These are phyloP conservation scores for Sclerotinia nivalis DNA, from an alignment of 2,329 filamentous ascomycete species.

Conservation along the genomic window DNA sequence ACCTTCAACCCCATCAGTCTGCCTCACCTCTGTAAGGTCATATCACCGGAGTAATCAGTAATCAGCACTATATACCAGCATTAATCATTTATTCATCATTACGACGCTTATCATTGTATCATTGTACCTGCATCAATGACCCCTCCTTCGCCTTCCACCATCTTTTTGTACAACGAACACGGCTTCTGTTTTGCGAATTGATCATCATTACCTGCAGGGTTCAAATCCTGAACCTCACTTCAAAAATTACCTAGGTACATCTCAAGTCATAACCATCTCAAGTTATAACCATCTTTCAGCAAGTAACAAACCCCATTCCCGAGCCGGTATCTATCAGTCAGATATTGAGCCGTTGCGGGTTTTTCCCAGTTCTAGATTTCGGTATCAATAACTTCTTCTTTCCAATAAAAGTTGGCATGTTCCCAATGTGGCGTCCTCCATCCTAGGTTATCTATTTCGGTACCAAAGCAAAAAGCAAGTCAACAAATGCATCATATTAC, in stretches of 20 bases:
- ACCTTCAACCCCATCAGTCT: no score
- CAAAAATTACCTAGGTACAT: not conserved
- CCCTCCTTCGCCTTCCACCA: not conserved
- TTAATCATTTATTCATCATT: not conserved
- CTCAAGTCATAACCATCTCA: not conserved
- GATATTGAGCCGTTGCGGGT: not conserved
- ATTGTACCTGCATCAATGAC: slow-evolving; percentile 14
- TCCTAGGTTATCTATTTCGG: not conserved
- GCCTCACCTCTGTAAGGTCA: no score
- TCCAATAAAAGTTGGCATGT: not conserved
- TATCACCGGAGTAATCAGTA: no score
- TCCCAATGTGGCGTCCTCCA: not conserved
- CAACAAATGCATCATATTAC: not conserved
- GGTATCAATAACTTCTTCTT: not conserved
- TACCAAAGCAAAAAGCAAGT: not conserved
- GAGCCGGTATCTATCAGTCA: not conserved
- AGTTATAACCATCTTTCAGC: no score
- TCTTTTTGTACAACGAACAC: not conserved
- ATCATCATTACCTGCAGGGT: slow-evolving; percentile 2
- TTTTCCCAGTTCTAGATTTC: not conserved
- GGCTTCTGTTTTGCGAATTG: not conserved
- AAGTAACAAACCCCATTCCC: no score
- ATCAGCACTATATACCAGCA: not conserved
- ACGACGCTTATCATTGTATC: not conserved
- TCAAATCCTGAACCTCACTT: not conserved